A percentile compares a stretch with the other conserved stretches of the same genome.
phyloP scores from a whole-genome alignment of 768 basidiomycete species.

The Agrocybe praecox region DNA sequence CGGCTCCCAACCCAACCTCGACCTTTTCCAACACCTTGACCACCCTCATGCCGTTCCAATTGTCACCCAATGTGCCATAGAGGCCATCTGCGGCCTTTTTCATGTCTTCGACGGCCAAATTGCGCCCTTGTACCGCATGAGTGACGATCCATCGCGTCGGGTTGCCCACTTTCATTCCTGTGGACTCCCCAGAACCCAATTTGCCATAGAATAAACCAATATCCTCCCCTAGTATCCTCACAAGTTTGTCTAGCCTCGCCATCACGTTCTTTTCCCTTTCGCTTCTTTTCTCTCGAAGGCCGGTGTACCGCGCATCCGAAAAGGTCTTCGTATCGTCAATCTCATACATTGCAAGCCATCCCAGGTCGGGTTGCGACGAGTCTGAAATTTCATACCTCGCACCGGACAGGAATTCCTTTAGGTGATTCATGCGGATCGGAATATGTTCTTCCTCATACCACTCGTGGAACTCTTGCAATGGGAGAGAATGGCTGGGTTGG shows the following conservation, averaged over 20 bases:
- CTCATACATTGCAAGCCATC: constrained; percentile 55
- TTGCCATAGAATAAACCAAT: constrained; percentile 9
- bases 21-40: constrained; percentile 43
- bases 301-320: constrained; percentile 42
- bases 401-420: constrained; percentile 48
- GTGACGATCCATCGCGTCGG: constrained; percentile 14
- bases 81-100: constrained; percentile 12
- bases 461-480: constrained; percentile 52
- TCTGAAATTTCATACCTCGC: constrained; percentile 36
- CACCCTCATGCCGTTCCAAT: constrained; percentile 42
- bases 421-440: constrained; percentile 47
- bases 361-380: constrained; percentile 22
- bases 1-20: constrained; percentile 31
- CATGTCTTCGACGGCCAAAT: constrained; percentile 25
- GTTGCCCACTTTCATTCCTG: constrained; percentile 13
- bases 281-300: constrained; percentile 45
- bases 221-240: constrained; percentile 38
- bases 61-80: constrained; percentile 12
- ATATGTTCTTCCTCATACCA: constrained; percentile 64
- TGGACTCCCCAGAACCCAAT: neutral
- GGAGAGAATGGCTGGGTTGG: constrained; percentile 42
- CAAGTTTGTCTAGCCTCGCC: constrained; percentile 41
- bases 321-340: constrained; percentile 44
- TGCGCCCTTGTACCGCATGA: constrained; percentile 8
- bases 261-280: constrained; percentile 44